Conservation (phyloP, 352 stramenopile species). For the Pythium periplocum region DNA sequence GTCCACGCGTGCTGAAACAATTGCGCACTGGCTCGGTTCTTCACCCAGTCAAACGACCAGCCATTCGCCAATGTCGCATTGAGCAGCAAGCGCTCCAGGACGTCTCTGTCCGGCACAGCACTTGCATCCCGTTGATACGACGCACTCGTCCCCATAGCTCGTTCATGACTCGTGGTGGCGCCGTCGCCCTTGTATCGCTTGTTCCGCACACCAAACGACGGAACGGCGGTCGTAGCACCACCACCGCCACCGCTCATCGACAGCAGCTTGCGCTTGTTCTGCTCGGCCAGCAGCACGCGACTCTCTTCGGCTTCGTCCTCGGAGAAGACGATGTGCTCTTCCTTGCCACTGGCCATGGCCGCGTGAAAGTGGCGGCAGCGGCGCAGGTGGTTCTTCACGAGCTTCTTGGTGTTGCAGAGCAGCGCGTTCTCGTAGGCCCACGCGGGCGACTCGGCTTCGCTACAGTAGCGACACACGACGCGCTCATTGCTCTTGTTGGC, state of each 20-base stretch:
- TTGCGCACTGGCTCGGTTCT: slow-evolving; percentile 14
- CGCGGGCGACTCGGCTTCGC: slow-evolving; percentile 20
- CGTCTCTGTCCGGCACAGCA: slow-evolving; percentile 2
- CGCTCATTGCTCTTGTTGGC: slow-evolving; percentile 26
- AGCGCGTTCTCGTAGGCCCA: slow-evolving; percentile 21
- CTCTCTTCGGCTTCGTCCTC: slow-evolving; percentile 16
- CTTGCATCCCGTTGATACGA: no score
- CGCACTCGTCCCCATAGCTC: no score
- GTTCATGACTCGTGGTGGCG: background rate
- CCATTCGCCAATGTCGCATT: slow-evolving; percentile 17
- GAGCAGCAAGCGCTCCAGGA: slow-evolving; percentile 15
- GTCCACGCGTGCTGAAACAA: slow-evolving; percentile 12
- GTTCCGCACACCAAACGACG: no score
- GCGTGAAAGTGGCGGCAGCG: slow-evolving; percentile 19
- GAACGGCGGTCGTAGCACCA: no score
- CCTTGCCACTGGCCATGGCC: slow-evolving; percentile 6
- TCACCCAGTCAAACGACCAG: slow-evolving; percentile 17
- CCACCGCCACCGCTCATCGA: no score
- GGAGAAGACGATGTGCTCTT: slow-evolving; percentile 19
- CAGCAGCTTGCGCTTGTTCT: slow-evolving; percentile 6
- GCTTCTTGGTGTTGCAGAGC: slow-evolving; percentile 27
- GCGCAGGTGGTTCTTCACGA: slow-evolving; percentile 21
- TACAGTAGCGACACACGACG: slow-evolving; percentile 23
- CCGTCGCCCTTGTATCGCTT: background rate
- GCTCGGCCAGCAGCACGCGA: background rate